Conservation (phyloP, 176 grass and related monocot genomes). For the Coix lacrymajobi region DNA sequence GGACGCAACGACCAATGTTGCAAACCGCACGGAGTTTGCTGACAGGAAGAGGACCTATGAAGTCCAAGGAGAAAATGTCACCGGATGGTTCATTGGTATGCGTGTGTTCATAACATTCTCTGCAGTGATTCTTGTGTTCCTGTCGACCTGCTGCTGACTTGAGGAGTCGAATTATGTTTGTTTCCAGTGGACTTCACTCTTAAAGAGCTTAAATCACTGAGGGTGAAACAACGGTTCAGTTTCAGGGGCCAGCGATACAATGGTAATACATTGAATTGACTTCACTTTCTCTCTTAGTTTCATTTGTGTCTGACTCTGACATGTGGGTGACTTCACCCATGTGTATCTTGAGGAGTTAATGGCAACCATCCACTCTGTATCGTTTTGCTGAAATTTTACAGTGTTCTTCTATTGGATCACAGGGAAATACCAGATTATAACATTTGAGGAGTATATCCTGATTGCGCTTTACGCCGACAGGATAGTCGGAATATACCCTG, state of each 20-base stretch:
- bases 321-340: neutral
- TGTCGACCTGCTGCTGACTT: neutral
- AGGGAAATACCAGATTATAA: conserved; percentile 81
- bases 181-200: conserved; percentile 75
- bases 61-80: conserved; percentile 46
- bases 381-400: neutral
- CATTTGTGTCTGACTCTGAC: neutral
- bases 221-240: conserved; percentile 55
- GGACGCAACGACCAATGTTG: conserved; percentile 50
- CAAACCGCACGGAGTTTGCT: conserved; percentile 38
- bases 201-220: conserved; percentile 65
- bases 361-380: neutral
- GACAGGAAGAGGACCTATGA: conserved; percentile 72
- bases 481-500: conserved; percentile 80
- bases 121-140: neutral
- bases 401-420: conserved; percentile 11
- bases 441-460: conserved; percentile 74
- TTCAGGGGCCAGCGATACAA: conserved; percentile 80
- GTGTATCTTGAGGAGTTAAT: neutral
- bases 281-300: neutral
- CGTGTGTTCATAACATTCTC: neutral
- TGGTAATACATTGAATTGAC: conserved; percentile 29
- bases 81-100: conserved; percentile 64
- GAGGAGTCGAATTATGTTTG: conserved; percentile 4
- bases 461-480: conserved; percentile 63